These are phyloP conservation scores for Curvularia spicifera DNA, from an alignment of 2,329 filamentous ascomycete genomes.

Conservation along the genomic window DNA sequence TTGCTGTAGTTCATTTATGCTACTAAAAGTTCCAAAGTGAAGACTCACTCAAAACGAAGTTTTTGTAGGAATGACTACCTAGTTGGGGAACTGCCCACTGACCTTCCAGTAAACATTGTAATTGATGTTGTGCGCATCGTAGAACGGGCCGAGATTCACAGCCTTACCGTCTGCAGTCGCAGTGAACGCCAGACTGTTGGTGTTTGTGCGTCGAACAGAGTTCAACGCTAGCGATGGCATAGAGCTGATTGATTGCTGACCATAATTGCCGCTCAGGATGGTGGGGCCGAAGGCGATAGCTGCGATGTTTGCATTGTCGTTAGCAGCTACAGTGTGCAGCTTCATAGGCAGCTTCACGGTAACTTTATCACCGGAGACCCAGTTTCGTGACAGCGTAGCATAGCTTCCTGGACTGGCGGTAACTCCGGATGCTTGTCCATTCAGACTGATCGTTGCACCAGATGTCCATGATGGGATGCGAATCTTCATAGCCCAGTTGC, in stretches of 20 bases:
- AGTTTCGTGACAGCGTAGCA: constrained; percentile 51
- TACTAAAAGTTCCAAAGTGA: too few relatives aligned
- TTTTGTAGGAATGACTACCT: neutral
- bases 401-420: constrained; percentile 50
- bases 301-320: constrained; percentile 54
- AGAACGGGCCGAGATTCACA: constrained; percentile 30
- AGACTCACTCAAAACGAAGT: neutral
- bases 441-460: constrained; percentile 52
- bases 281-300: constrained; percentile 58
- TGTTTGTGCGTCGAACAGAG: constrained; percentile 22
- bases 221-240: constrained; percentile 26
- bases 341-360: constrained; percentile 56
- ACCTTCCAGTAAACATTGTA: constrained; percentile 36
- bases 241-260: constrained; percentile 23
- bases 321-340: constrained; percentile 54
- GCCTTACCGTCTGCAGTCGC: constrained; percentile 25
- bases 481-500: constrained; percentile 49
- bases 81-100: constrained; percentile 11
- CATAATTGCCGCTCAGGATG: constrained; percentile 57
- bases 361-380: constrained; percentile 55
- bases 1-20: too few relatives aligned
- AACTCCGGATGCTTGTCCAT: constrained; percentile 45
- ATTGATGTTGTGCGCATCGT: constrained; percentile 36
- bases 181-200: constrained; percentile 23
- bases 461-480: constrained; percentile 58